A percentile compares a stretch with the other conserved stretches of the same genome.
These are phyloP conservation scores for Rubroshorea leprosula DNA, from an alignment of 345 rosid species.

Conservation along the genomic window DNA sequence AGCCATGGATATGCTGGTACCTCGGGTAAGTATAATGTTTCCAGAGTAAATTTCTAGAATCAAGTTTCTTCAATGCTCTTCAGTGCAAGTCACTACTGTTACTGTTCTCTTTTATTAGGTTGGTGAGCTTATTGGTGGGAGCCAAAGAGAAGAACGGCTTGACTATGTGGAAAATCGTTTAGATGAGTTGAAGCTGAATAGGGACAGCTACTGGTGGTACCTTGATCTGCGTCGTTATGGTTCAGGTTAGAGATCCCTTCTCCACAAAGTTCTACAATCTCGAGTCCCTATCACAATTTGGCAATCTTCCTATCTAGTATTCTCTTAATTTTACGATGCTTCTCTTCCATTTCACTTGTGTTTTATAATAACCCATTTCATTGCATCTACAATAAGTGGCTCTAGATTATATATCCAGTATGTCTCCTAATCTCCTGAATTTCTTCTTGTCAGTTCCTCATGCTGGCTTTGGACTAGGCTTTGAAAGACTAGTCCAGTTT, in stretches of 20 bases:
- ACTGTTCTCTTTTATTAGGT: slow-evolving; percentile 43
- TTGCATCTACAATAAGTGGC: no score
- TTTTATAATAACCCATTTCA: no score
- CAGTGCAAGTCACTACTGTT: no score
- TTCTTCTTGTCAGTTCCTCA: slow-evolving; percentile 67
- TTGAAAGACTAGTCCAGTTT: slow-evolving; percentile 94
- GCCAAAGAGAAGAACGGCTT: slow-evolving; percentile 97
- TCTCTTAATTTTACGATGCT: no score
- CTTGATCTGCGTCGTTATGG: slow-evolving; percentile 94
- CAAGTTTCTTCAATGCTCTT: no score
- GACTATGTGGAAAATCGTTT: slow-evolving; percentile 75
- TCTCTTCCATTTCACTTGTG: no score
- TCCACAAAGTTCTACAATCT: not conserved
- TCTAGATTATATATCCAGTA: no score
- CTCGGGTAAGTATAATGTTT: slow-evolving; percentile 51
- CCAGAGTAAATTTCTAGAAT: slow-evolving; percentile 1
- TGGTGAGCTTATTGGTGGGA: slow-evolving; percentile 98
- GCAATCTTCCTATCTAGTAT: no score
- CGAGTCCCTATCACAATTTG: no score
- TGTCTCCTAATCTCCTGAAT: not conserved
- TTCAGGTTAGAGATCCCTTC: slow-evolving; percentile 58
- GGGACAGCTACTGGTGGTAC: slow-evolving; percentile 96
- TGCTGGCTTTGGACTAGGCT: slow-evolving; percentile 92
- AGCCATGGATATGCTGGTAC: slow-evolving; percentile 98
- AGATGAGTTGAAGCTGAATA: slow-evolving; percentile 68